phyloP scores from a whole-genome alignment of 257 asterid genomes.

The Solanum commersonii region DNA sequence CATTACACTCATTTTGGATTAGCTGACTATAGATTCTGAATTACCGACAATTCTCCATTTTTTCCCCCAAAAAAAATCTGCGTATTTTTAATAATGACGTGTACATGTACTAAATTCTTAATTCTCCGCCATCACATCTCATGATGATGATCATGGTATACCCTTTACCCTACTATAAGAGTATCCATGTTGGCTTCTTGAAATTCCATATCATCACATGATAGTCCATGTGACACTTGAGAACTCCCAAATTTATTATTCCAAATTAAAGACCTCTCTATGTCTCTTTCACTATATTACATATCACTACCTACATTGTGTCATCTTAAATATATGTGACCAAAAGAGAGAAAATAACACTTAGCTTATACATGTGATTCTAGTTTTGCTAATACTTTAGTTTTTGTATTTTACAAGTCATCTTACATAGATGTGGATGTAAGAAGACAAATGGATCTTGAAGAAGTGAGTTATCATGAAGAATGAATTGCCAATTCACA shows the following conservation, averaged over 20 bases:
- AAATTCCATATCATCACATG: constrained; percentile 6
- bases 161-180: constrained; percentile 18
- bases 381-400: background rate
- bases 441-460: background rate
- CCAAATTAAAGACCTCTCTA: background rate
- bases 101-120: background rate
- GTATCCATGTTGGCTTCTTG: constrained; percentile 4
- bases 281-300: background rate
- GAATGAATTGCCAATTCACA: constrained; percentile 9
- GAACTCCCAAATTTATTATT: background rate
- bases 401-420: background rate
- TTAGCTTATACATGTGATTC: background rate
- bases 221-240: constrained; percentile 15
- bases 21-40: background rate
- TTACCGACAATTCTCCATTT: background rate
- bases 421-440: background rate
- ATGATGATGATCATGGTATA: background rate
- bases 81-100: background rate
- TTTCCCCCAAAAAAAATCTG: background rate
- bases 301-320: background rate
- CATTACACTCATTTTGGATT: background rate
- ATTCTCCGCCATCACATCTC: background rate
- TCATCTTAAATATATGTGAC: background rate
- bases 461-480: background rate
- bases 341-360: background rate